Evolutionary conservation across 805 yeast species (phyloP), one percentile per base, ranked within the genome.

Genomic region (Candida qinlingensis): DNA sequence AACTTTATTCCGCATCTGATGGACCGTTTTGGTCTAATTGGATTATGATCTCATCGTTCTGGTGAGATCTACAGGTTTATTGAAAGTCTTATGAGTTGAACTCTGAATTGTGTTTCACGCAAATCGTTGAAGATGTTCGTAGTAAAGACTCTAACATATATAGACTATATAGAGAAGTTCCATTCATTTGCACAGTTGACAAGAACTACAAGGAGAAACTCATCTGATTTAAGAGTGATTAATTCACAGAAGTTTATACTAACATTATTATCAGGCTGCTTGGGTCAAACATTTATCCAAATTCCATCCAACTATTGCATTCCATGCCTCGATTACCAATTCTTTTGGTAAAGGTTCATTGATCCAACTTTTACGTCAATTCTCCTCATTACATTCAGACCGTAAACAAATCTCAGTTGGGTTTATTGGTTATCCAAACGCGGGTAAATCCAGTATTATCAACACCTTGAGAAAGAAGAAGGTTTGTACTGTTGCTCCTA

Each of bases 331-430:
- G 2, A 92, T 92, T 60, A 92, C 95, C 54, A 92, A 92, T 68
- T 91, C 99, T 1, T 92, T 92, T 65, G 99, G 99, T 72, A 92
- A 92, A 66, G 99, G 99, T 59, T 87, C 97, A 30, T 75, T 92
- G 62, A 92, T 92, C 64, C 97, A 94, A 70, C 75, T 92, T 51
- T 72, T 92, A 58, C 83, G 99, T 67, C 99, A 92, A 71, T 94
- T 91, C 61, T 86, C 97, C 4, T 77, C 88, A 35, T 73, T 92
- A 55, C 98, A 92, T 65, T 76, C 85, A 47, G 99, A 92, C 65
- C 83, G 97, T 70, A 86, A 90, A 65, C 99, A 92, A 68, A 90
- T 92, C 47, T 90, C 97, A 25, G 97, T 92, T 50, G 99, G 99
- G 3, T 87, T 92, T 61, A 91, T 92, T 63, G 99, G 99, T 12